Percentiles rank a stretch among this genome's conserved stretches.
Conservation (phyloP, 139 green algal genomes). For the Chlorella vulgaris region DNA sequence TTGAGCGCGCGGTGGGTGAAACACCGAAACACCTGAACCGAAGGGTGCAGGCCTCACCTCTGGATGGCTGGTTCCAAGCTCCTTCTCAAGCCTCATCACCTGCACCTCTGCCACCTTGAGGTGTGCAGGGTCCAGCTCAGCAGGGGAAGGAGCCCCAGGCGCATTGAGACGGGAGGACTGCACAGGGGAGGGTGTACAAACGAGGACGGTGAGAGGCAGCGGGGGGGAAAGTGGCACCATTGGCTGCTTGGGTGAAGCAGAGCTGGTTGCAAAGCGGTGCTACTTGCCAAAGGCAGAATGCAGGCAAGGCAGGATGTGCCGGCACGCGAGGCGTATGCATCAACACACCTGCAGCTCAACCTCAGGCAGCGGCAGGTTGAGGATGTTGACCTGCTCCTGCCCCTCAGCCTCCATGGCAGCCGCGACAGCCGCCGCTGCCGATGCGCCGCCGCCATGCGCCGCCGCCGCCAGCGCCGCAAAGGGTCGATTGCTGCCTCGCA, state of each 20-base stretch:
- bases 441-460: neutral
- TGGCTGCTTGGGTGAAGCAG: no score
- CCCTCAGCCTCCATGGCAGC: constrained; percentile 5
- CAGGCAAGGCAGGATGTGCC: neutral
- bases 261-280: no score
- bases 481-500: constrained; percentile 21
- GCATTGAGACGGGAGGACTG: neutral
- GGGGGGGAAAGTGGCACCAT: no score
- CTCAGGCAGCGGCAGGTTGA: constrained; percentile 51
- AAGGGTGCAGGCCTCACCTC: no score
- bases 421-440: neutral
- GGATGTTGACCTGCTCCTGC: constrained; percentile 51
- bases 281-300: neutral
- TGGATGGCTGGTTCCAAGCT: constrained; percentile 42
- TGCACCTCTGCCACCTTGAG: constrained; percentile 37
- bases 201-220: no score
- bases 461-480: constrained; percentile 9
- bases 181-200: neutral
- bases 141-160: neutral
- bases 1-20: no score
- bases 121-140: neutral
- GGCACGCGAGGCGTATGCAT: neutral
- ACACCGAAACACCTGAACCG: no score
- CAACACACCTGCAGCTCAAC: constrained; percentile 3
- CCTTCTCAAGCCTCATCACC: constrained; percentile 38